phyloP scores from a whole-genome alignment of 1,284 basidiomycete species.

The Taiwanofungus camphoratus region DNA sequence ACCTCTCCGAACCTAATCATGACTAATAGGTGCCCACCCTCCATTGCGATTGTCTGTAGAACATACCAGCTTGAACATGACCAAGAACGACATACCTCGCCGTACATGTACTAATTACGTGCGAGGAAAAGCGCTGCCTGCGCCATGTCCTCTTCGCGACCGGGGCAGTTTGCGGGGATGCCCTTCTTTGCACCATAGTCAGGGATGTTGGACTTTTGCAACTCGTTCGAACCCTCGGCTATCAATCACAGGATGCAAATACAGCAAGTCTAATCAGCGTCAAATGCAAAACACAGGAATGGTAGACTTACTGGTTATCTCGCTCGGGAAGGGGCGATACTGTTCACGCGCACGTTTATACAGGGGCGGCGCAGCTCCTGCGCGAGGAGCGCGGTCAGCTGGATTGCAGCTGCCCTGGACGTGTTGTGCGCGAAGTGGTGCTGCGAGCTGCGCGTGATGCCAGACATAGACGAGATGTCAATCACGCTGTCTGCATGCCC shows the following conservation, averaged over 20 bases:
- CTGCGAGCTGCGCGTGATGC: conserved; percentile 32
- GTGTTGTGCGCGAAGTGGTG: conserved; percentile 35
- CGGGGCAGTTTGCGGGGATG: conserved; percentile 33
- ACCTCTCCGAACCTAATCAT: neutral
- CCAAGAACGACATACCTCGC: conserved; percentile 25
- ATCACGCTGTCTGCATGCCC: conserved; percentile 29
- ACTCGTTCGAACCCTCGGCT: conserved; percentile 28
- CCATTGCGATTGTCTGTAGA: neutral
- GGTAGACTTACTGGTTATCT: conserved; percentile 31
- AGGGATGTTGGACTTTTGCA: conserved; percentile 31
- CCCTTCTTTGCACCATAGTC: conserved; percentile 29
- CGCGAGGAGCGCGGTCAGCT: conserved; percentile 32
- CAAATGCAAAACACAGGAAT: no score
- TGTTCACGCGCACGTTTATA: conserved; percentile 33
- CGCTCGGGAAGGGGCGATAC: conserved; percentile 34
- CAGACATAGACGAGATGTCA: conserved; percentile 34
- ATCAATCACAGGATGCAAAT: no score
- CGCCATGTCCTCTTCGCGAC: conserved; percentile 33
- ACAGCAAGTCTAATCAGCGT: no score
- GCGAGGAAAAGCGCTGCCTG: conserved; percentile 31
- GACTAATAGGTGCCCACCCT: neutral
- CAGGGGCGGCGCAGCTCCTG: conserved; percentile 31
- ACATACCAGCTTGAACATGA: neutral
- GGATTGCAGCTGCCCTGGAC: conserved; percentile 34
- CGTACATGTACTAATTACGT: conserved; percentile 31